phyloP scores from a whole-genome alignment of 2,329 filamentous ascomycete genomes.

The Daldinia eschscholtzii region DNA sequence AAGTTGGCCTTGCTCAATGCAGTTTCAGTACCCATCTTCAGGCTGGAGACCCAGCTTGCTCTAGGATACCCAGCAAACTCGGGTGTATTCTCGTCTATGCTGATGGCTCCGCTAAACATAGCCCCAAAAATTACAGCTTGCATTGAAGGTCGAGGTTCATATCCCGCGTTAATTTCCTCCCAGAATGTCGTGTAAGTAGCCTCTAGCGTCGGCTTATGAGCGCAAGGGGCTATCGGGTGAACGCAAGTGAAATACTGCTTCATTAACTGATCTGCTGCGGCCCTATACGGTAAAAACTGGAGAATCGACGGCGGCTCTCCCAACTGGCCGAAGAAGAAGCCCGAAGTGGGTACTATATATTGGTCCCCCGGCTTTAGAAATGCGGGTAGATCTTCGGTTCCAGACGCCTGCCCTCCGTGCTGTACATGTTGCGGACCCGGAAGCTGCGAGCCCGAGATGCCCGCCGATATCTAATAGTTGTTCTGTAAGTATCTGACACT shows the following conservation, averaged over 20 bases:
- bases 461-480: constrained; percentile 53
- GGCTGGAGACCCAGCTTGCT: constrained; percentile 68
- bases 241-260: constrained; percentile 76
- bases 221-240: constrained; percentile 74
- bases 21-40: constrained; percentile 75
- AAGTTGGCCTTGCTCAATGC: constrained; percentile 78
- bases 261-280: constrained; percentile 71
- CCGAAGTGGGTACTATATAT: constrained; percentile 76
- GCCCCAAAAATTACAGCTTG: constrained; percentile 78
- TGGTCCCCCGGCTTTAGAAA: constrained; percentile 74
- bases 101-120: constrained; percentile 77
- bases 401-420: constrained; percentile 43
- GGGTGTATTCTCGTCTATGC: constrained; percentile 67
- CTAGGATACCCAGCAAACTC: constrained; percentile 69
- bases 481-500: constrained; percentile 16
- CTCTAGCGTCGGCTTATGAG: constrained; percentile 77
- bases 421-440: constrained; percentile 37
- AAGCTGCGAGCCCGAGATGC: constrained; percentile 48
- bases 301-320: constrained; percentile 64
- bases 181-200: constrained; percentile 74
- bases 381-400: constrained; percentile 54
- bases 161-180: constrained; percentile 68
- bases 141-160: constrained; percentile 72
- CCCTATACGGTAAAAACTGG: constrained; percentile 70
- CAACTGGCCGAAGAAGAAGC: constrained; percentile 73